Percentiles rank a stretch among this genome's conserved stretches.
phyloP scores from a whole-genome alignment of 2,329 filamentous ascomycete species.

The Fusarium albosuccineum region DNA sequence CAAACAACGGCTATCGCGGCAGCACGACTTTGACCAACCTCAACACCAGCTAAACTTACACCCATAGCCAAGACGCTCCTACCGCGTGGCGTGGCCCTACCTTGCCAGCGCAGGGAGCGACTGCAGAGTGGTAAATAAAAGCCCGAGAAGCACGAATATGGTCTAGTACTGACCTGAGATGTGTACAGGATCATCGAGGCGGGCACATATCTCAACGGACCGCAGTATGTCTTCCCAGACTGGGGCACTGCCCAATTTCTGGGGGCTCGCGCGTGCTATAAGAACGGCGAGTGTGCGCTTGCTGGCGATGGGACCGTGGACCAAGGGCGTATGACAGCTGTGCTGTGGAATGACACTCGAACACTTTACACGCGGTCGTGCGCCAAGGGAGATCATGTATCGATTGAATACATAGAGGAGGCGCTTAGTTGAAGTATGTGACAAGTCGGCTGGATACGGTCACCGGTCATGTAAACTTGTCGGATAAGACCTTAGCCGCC shows the following conservation, averaged over 20 bases:
- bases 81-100: not conserved
- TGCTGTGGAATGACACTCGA: not conserved
- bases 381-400: no score
- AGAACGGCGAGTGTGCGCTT: not conserved
- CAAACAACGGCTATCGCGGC: constrained; percentile 8
- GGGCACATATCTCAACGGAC: constrained; percentile 11
- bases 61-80: constrained; percentile 4
- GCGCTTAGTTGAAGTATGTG: no score
- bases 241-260: constrained; percentile 7
- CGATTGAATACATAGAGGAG: no score
- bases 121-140: no score
- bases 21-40: constrained; percentile 9
- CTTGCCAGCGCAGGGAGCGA: not conserved
- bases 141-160: no score
- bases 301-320: not conserved
- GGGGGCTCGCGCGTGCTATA: constrained; percentile 1
- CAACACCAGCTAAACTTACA: constrained; percentile 5
- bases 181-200: constrained; percentile 8
- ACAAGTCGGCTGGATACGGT: no score
- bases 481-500: no score
- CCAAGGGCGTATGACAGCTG: constrained; percentile 1
- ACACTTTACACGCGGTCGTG: no score
- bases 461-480: no score
- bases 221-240: constrained; percentile 6
- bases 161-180: not conserved